phyloP scores from a whole-genome alignment of 2,329 filamentous ascomycete genomes.

The Ceratocystiopsis minuta region DNA sequence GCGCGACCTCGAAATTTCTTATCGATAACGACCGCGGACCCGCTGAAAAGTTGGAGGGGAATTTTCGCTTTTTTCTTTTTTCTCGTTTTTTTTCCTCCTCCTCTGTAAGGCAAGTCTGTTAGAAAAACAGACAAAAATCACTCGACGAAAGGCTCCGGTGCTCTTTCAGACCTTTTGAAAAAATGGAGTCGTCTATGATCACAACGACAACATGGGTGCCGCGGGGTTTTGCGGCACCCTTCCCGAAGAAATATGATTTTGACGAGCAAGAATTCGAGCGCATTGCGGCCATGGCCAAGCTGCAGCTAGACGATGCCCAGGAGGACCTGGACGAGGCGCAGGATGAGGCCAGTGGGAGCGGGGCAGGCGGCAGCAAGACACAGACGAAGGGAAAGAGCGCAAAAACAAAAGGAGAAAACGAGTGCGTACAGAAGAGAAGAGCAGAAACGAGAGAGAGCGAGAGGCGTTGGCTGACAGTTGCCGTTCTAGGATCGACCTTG shows the following conservation, averaged over 20 bases:
- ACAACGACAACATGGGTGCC: conserved; percentile 61
- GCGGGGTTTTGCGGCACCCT: conserved; percentile 57
- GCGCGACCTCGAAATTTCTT: too few species aligned
- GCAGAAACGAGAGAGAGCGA: conserved; percentile 16
- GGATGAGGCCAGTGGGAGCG: conserved; percentile 4
- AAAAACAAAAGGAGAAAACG: conserved; percentile 7
- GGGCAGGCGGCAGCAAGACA: too few species aligned
- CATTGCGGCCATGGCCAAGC: conserved; percentile 55
- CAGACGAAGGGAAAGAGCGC: not conserved
- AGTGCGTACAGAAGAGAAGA: conserved; percentile 8
- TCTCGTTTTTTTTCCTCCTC: too few species aligned
- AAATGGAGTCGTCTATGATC: conserved; percentile 43
- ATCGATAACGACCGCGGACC: conserved; percentile 2
- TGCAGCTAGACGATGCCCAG: conserved; percentile 81
- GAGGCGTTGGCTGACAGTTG: too few species aligned
- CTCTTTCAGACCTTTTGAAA: not conserved
- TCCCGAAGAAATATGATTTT: conserved; percentile 57
- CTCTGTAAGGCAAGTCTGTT: too few species aligned
- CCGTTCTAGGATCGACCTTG: conserved; percentile 25
- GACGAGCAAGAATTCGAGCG: conserved; percentile 60
- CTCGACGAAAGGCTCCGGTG: too few species aligned
- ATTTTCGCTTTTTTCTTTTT: conserved; percentile 6
- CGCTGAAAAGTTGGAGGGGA: conserved; percentile 18
- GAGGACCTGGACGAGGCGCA: conserved; percentile 64
- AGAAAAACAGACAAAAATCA: too few species aligned